These are phyloP conservation scores for Ormosia emarginata DNA, from an alignment of 306 rosid species.

Conservation along the genomic window DNA sequence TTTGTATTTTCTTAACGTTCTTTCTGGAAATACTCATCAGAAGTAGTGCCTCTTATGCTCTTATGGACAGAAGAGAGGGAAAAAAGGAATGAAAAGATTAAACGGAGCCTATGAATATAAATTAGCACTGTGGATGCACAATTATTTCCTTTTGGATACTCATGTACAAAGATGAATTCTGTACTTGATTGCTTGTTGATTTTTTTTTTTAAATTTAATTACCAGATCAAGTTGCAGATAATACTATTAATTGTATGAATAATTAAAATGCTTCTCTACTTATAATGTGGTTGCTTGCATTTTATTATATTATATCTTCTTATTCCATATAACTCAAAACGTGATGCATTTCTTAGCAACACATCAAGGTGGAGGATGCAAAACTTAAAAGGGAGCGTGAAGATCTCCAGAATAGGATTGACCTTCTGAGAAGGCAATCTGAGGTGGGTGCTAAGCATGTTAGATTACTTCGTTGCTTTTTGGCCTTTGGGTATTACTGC, in stretches of 20 bases:
- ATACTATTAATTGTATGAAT: slow-evolving; percentile 2
- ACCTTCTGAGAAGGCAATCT: slow-evolving; percentile 72
- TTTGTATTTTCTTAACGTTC: not conserved
- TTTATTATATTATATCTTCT: not conserved
- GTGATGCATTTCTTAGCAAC: slow-evolving; percentile 49
- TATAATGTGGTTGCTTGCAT: slow-evolving; percentile 15
- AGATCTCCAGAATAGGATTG: slow-evolving; percentile 79
- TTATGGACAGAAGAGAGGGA: not conserved
- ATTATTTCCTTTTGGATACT: not conserved
- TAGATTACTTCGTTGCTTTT: slow-evolving; percentile 3
- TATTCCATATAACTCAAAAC: slow-evolving; percentile 19
- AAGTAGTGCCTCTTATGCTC: not conserved
- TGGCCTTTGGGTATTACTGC: not conserved
- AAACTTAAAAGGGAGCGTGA: slow-evolving; percentile 66
- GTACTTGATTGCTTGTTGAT: not conserved
- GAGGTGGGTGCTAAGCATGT: slow-evolving; percentile 58
- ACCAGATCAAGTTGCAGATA: slow-evolving; percentile 2
- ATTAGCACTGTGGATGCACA: not conserved
- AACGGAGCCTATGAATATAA: not conserved
- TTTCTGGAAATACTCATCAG: not conserved
- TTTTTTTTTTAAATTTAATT: not conserved
- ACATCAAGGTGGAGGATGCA: slow-evolving; percentile 58
- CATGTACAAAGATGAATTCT: not conserved
- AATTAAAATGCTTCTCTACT: not conserved
- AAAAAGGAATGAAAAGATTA: not conserved